Conservation (phyloP, 768 basidiomycete species). For the Boletus subcaerulescens region DNA sequence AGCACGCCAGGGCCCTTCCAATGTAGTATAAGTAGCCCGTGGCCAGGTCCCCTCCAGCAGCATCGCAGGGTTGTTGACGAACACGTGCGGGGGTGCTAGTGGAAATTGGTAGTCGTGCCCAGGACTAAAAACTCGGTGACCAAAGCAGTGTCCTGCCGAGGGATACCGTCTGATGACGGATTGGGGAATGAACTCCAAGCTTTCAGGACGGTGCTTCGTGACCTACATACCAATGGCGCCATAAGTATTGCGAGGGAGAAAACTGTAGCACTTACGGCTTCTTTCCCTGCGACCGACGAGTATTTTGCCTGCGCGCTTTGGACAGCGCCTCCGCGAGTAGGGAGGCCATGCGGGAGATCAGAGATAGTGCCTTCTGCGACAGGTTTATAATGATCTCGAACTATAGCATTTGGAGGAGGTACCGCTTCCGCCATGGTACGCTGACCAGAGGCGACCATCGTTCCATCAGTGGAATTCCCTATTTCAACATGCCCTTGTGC, state of each 20-base stretch:
- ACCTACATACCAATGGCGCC: not conserved
- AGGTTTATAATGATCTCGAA: not conserved
- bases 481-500: not conserved
- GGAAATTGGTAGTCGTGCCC: not conserved
- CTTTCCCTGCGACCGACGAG: not conserved
- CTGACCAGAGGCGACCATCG: conserved; percentile 12
- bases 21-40: conserved; percentile 1
- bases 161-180: conserved; percentile 27
- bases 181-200: conserved; percentile 25
- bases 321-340: not conserved
- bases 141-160: conserved; percentile 2
- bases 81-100: not conserved
- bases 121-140: not conserved
- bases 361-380: not conserved
- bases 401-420: not conserved
- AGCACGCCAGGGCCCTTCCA: conserved; percentile 1
- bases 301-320: not conserved
- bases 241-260: not conserved
- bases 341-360: not conserved
- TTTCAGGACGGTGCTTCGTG: conserved; percentile 15
- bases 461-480: not conserved
- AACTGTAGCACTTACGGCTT: conserved; percentile 8
- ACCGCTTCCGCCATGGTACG: not conserved
- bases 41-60: conserved; percentile 1
- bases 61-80: not conserved